Percentiles rank a stretch among this genome's conserved stretches.
These are phyloP conservation scores for Penicillium egyptiacum DNA, from an alignment of 495 filamentous ascomycete species.

Conservation along the genomic window DNA sequence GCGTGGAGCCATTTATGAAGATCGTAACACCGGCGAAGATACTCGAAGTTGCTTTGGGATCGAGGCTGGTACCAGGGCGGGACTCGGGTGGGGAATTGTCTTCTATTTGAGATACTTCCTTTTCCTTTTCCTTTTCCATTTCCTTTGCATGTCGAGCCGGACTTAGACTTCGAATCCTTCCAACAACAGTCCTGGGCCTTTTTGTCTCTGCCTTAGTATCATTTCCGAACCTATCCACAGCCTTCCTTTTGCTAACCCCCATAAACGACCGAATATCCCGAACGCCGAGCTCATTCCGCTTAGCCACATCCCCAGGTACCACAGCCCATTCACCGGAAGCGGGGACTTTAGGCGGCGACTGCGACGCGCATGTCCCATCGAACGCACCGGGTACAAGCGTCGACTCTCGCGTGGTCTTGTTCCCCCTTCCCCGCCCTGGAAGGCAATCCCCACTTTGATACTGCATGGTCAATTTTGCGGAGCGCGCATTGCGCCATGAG, in stretches of 20 bases:
- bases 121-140: background rate
- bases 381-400: constrained; percentile 16
- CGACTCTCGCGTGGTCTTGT: background rate
- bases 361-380: constrained; percentile 17
- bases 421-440: background rate
- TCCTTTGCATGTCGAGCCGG: background rate
- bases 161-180: background rate
- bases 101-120: background rate
- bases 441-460: constrained; percentile 45
- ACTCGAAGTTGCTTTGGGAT: constrained; percentile 9
- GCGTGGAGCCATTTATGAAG: constrained; percentile 87
- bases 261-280: constrained; percentile 44
- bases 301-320: constrained; percentile 20
- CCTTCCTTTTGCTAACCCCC: constrained; percentile 31
- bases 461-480: constrained; percentile 65
- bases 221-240: constrained; percentile 17
- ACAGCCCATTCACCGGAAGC: constrained; percentile 19
- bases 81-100: background rate
- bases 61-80: background rate
- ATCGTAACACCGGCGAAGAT: constrained; percentile 69
- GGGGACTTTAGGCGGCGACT: constrained; percentile 1
- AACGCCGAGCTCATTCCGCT: constrained; percentile 25
- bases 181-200: background rate
- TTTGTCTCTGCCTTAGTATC: constrained; percentile 14
- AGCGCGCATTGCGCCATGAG: constrained; percentile 70